These are phyloP conservation scores for Rhizophagus sp. DNA, from an alignment of 192 early-diverging fungal species.

Conservation along the genomic window DNA sequence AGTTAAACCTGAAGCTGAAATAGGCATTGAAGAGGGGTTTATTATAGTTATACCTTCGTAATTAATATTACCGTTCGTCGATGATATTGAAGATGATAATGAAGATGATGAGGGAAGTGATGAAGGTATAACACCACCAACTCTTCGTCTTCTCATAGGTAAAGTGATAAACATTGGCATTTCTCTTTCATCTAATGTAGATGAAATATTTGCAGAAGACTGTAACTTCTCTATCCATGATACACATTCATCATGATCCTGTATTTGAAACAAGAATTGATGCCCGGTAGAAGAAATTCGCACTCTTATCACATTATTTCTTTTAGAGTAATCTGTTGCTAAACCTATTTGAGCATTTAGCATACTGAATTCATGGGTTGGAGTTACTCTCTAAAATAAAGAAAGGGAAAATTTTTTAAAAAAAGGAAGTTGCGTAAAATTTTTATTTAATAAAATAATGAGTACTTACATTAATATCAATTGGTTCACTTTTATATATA, in stretches of 20 bases:
- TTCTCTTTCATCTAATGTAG: conserved; percentile 35
- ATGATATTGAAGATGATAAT: too few relatives aligned
- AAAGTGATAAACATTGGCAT: conserved; percentile 47
- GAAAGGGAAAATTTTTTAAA: background rate
- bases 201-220: conserved; percentile 42
- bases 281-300: conserved; percentile 27
- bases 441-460: too few relatives aligned
- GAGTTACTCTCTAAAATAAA: background rate
- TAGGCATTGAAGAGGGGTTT: background rate
- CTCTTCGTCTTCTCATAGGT: conserved; percentile 25
- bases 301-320: conserved; percentile 39
- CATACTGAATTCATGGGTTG: conserved; percentile 37
- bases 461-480: conserved; percentile 9
- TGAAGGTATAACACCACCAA: background rate
- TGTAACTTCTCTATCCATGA: conserved; percentile 43
- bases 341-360: conserved; percentile 31
- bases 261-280: conserved; percentile 36
- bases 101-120: background rate
- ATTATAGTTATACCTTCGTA: too few relatives aligned
- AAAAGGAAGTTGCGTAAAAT: too few relatives aligned
- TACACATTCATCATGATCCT: conserved; percentile 24
- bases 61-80: too few relatives aligned
- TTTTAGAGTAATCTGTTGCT: conserved; percentile 40
- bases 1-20: conserved; percentile 1
- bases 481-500: conserved; percentile 32